These are phyloP conservation scores for Corymbia calophylla DNA, from an alignment of 441 rosid species.

Conservation along the genomic window DNA sequence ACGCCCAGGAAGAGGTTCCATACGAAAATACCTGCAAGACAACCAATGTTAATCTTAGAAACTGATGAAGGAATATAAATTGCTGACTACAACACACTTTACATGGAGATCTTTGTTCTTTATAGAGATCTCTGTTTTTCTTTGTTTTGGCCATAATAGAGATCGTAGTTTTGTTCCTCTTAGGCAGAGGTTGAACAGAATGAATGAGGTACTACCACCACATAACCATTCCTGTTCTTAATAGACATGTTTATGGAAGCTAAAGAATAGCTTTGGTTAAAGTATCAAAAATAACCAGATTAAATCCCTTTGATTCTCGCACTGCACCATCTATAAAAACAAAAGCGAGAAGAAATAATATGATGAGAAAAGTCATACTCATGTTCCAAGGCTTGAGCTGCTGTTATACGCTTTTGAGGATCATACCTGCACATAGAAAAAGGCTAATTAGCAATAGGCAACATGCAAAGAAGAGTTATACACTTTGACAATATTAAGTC, in stretches of 20 bases:
- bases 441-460: background rate
- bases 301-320: background rate
- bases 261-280: background rate
- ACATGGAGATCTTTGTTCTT: background rate
- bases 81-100: background rate
- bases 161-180: background rate
- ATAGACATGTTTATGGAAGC: background rate
- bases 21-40: slow-evolving; percentile 35
- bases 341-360: background rate
- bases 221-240: background rate
- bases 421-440: slow-evolving; percentile 35
- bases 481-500: background rate
- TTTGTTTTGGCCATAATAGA: background rate
- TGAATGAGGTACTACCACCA: background rate
- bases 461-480: background rate
- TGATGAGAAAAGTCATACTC: slow-evolving; percentile 28
- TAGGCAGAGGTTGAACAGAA: background rate
- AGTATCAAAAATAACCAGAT: background rate
- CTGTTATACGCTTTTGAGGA: slow-evolving; percentile 88
- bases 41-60: background rate
- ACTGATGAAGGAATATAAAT: background rate
- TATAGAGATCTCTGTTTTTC: background rate
- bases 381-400: slow-evolving; percentile 91
- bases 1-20: slow-evolving; percentile 77
- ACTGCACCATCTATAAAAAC: background rate